Base-by-base conservation (phyloP, 2,329 filamentous ascomycete species). In the Hypoxylon sp. region DNA sequence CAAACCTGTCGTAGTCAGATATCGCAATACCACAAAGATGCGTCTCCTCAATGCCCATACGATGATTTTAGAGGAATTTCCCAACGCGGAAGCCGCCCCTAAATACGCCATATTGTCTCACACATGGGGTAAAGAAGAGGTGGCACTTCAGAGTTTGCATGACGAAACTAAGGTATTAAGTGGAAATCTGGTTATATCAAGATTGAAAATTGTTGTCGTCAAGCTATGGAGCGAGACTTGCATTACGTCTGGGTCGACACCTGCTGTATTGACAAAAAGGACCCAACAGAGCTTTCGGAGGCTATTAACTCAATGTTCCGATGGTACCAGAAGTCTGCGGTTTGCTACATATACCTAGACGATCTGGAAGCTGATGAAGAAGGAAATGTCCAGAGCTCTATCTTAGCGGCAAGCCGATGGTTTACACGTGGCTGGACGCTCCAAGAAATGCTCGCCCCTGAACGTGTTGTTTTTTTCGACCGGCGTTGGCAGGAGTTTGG, bases 161-260 rank as follows among this genome's bases (percentile, higher is more conserved):
- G n/a, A 39, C 14, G 31, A 46, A 46, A 31, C 11, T n/a, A n/a
- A n/a, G n/a, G n/a, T 3, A 1, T 22, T 14, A 11, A 13, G 1
- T 5, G 3, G 1, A 29, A 56, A 46, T 26, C 8, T 19, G 37
- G 37, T 3, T 56, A 19, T 5, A 14, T 29, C 2, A 56, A 56
- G n/a, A 31, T 42, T 17, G 3, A 22, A 10, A n/a, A 17, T 3
- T 56, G 37, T n/a, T 46, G 53, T 11, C 13, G 37, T 6, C 14
- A 29, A 44, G 33, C 52, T 10, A 9, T 44, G 4, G 17, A 29
- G 3, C 19, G 24, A 8, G 53, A n/a, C 2, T n/a, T 54, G 13
- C 13, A 61, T 5, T 54, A 54, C 24, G 42, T 46, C 13, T 54
- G 58, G 58, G 22, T 61, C 10, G 58, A 61, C 47, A 61, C 58